Conservation (phyloP, 2,329 filamentous ascomycete genomes). For the Scedosporium minutisporum region DNA sequence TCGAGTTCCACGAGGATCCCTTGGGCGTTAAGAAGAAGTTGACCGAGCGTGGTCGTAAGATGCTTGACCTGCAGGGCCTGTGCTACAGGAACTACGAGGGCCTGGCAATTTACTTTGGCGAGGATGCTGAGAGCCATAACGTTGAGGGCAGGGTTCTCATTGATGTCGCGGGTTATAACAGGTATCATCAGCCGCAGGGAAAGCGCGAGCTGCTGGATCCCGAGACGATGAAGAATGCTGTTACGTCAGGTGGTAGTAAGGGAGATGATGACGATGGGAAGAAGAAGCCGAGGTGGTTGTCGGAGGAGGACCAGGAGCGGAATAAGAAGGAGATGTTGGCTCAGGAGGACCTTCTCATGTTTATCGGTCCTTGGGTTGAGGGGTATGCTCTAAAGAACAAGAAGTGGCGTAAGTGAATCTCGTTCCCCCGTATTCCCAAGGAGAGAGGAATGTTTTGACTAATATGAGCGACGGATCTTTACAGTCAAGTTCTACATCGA, state of each 20-base stretch:
- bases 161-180: constrained; percentile 32
- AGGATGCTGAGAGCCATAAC: constrained; percentile 20
- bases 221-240: constrained; percentile 14
- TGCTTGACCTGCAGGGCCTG: constrained; percentile 31
- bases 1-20: constrained; percentile 21
- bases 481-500: constrained; percentile 26
- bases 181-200: constrained; percentile 26
- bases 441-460: neutral
- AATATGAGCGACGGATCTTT: neutral
- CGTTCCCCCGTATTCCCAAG: too few relatives aligned
- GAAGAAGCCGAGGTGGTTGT: constrained; percentile 16
- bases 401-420: constrained; percentile 33
- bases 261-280: constrained; percentile 1
- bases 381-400: constrained; percentile 38
- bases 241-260: constrained; percentile 3
- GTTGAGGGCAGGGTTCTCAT: constrained; percentile 30
- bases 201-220: constrained; percentile 24
- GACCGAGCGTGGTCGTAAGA: constrained; percentile 24
- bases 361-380: constrained; percentile 28
- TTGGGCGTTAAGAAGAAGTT: constrained; percentile 20
- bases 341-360: constrained; percentile 27
- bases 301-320: constrained; percentile 22
- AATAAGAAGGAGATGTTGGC: constrained; percentile 31
- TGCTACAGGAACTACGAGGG: constrained; percentile 31
- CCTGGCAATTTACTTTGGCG: constrained; percentile 21